Evolutionary conservation across 2,329 filamentous ascomycete genomes (phyloP).

Genomic region (Fusarium marasasianum): DNA sequence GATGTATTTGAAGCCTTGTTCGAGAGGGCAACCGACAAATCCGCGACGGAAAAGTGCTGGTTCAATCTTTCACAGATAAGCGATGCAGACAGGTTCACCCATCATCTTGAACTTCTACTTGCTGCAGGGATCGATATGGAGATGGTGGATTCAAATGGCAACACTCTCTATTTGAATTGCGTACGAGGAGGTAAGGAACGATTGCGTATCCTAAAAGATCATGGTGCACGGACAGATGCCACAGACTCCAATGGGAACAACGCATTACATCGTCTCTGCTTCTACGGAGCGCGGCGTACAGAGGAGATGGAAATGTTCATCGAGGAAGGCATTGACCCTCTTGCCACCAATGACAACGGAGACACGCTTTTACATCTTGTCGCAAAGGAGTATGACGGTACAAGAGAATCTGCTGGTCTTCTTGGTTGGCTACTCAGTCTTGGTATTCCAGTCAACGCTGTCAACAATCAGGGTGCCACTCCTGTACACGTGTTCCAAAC

Average conservation of each 20-base stretch:
- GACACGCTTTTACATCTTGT: constrained; percentile 26
- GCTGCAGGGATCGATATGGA: constrained; percentile 25
- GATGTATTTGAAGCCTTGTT: constrained; percentile 15
- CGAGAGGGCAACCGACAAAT: background rate
- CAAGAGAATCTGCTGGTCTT: background rate
- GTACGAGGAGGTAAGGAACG: background rate
- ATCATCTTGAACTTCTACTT: constrained; percentile 14
- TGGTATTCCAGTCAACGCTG: constrained; percentile 24
- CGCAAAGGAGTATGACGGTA: background rate
- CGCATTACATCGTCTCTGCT: constrained; percentile 5
- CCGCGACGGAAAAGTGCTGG: constrained; percentile 10
- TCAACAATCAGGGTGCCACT: constrained; percentile 22
- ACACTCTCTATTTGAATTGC: constrained; percentile 24
- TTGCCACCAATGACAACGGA: constrained; percentile 18
- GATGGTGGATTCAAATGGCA: background rate
- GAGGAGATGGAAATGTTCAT: background rate
- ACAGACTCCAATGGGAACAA: constrained; percentile 24
- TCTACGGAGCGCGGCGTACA: fast-evolving
- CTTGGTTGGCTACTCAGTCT: constrained; percentile 24
- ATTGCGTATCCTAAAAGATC: background rate
- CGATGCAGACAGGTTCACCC: background rate
- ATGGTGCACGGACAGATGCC: constrained; percentile 10
- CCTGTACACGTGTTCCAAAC: constrained; percentile 24
- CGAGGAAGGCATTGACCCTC: constrained; percentile 15
- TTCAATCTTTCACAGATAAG: background rate